Evolutionary conservation across 371 early-diverging fungal species (phyloP).

Genomic region (Dichotomocladium elegans): DNA sequence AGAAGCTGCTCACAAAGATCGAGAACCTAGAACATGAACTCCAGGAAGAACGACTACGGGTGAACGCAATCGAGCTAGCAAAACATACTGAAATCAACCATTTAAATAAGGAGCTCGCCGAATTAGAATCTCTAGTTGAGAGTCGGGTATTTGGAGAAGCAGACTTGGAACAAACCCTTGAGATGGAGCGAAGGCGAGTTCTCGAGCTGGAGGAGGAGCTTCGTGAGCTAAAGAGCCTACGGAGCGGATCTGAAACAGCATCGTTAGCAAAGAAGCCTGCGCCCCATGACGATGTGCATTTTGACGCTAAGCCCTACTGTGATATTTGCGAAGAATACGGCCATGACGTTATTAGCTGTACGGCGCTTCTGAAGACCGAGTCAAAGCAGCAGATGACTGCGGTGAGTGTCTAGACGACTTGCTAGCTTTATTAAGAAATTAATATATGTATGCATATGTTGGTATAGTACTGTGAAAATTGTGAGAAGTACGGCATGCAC

Average conservation of each 20-base stretch:
- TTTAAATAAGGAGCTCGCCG: slow-evolving; percentile 63
- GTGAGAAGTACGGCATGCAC: slow-evolving; percentile 56
- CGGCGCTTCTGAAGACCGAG: slow-evolving; percentile 1
- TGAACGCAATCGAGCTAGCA: slow-evolving; percentile 44
- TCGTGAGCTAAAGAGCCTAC: not conserved
- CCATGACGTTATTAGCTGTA: slow-evolving; percentile 55
- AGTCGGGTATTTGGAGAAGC: slow-evolving; percentile 66
- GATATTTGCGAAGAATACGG: slow-evolving; percentile 59
- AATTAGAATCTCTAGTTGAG: slow-evolving; percentile 69
- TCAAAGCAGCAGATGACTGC: not conserved
- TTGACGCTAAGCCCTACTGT: slow-evolving; percentile 29
- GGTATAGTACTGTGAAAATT: slow-evolving; percentile 62
- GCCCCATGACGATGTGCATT: too few relatives aligned
- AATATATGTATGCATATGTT: too few relatives aligned
- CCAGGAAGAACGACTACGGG: slow-evolving; percentile 37
- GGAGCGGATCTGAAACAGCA: not conserved
- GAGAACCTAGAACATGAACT: slow-evolving; percentile 43
- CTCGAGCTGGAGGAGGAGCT: slow-evolving; percentile 6
- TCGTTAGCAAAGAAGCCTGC: not conserved
- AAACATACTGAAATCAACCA: slow-evolving; percentile 46
- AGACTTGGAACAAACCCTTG: slow-evolving; percentile 61
- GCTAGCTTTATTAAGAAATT: too few relatives aligned
- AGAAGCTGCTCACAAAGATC: not conserved
- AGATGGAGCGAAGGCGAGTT: slow-evolving; percentile 28
- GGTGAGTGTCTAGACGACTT: too few relatives aligned